These are phyloP conservation scores for Nitzschia sp. DNA, from an alignment of 108 stramenopile genomes.

Conservation along the genomic window DNA sequence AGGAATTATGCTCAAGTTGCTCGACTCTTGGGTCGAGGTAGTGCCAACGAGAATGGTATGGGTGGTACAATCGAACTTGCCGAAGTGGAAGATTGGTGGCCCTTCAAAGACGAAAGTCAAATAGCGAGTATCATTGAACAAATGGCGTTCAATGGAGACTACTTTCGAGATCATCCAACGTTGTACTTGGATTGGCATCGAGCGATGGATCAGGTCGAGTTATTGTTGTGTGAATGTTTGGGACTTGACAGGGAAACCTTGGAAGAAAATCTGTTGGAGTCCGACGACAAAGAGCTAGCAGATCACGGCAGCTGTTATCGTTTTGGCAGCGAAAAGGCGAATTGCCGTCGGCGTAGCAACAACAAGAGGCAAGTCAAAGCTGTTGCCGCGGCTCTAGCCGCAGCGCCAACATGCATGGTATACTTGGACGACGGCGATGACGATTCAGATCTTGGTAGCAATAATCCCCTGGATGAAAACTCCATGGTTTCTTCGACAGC, in stretches of 20 bases:
- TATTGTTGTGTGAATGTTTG: conserved; percentile 14
- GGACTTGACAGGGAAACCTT: not conserved
- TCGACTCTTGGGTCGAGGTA: conserved; percentile 1
- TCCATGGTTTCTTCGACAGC: not conserved
- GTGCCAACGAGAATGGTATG: not conserved
- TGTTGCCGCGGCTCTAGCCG: not conserved
- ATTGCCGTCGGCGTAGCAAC: not conserved
- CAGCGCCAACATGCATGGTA: not conserved
- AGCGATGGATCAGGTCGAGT: conserved; percentile 25
- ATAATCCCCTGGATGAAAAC: not conserved
- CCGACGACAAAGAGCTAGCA: no score
- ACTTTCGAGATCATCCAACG: conserved; percentile 16
- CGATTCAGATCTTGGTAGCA: not conserved
- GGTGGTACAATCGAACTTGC: conserved; percentile 11
- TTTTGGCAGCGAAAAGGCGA: not conserved
- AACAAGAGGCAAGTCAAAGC: not conserved
- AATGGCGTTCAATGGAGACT: conserved; percentile 11
- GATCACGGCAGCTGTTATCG: no score
- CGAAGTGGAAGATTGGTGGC: conserved; percentile 21
- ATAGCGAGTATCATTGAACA: conserved; percentile 15
- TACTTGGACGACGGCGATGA: not conserved
- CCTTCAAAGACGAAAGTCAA: conserved; percentile 25
- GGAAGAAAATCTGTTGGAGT: not conserved
- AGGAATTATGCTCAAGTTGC: conserved; percentile 13
- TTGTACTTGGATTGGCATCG: conserved; percentile 29